Percentiles rank a stretch among this genome's conserved stretches.
These are phyloP conservation scores for Arachis hypogaea DNA, from an alignment of 306 rosid genomes.

Conservation along the genomic window DNA sequence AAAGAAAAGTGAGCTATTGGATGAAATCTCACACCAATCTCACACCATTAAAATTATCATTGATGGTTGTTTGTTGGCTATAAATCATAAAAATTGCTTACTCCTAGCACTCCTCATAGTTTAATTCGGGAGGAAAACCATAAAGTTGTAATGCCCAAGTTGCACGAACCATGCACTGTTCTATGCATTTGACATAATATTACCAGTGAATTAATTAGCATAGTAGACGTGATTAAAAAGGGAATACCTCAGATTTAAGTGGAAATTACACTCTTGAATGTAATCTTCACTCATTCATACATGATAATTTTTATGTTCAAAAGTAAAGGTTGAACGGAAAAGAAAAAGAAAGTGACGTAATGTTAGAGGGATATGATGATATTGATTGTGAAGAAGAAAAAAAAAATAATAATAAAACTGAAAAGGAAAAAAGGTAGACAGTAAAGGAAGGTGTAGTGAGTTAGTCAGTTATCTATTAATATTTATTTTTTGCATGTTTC, in stretches of 20 bases:
- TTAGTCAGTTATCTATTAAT: constrained; percentile 21
- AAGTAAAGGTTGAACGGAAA: constrained; percentile 1
- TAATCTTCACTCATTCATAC: constrained; percentile 19
- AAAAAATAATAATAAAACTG: background rate
- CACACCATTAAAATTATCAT: too few relatives aligned
- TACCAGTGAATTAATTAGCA: background rate
- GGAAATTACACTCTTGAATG: constrained; percentile 16
- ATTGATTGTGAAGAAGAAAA: constrained; percentile 22
- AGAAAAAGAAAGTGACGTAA: constrained; percentile 23
- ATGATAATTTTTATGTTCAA: background rate
- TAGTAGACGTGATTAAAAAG: background rate
- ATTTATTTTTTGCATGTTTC: constrained; percentile 22
- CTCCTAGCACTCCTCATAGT: too few relatives aligned
- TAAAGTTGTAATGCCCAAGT: background rate
- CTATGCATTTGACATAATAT: background rate
- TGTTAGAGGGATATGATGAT: background rate
- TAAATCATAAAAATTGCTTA: too few relatives aligned
- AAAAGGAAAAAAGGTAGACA: constrained; percentile 13
- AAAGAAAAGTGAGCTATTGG: too few relatives aligned
- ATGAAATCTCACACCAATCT: too few relatives aligned
- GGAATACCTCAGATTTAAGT: constrained; percentile 24
- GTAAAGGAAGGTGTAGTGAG: constrained; percentile 32
- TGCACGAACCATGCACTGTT: background rate
- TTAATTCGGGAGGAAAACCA: too few relatives aligned
- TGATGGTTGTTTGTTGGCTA: too few relatives aligned